These are phyloP conservation scores for Populus davidiana DNA, from an alignment of 345 rosid genomes.

Conservation along the genomic window DNA sequence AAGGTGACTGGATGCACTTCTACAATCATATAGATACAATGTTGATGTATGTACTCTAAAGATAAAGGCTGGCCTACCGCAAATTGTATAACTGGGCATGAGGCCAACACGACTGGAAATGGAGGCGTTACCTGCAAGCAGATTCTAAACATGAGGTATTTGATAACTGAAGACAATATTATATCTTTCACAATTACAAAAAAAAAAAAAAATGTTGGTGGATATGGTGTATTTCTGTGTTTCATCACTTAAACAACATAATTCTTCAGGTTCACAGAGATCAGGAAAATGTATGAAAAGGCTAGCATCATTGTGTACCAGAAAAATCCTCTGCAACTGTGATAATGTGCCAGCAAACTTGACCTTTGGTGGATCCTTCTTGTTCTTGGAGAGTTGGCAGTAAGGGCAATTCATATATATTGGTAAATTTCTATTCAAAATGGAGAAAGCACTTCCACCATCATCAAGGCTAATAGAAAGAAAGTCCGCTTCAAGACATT, in stretches of 20 bases:
- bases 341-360: conserved; percentile 68
- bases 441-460: conserved; percentile 45
- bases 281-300: not conserved
- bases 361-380: conserved; percentile 39
- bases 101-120: conserved; percentile 58
- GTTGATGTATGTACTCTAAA: not conserved
- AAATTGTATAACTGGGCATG: conserved; percentile 67
- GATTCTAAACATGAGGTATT: conserved; percentile 26
- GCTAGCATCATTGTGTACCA: conserved; percentile 42
- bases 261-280: conserved; percentile 6
- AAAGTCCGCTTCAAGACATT: conserved; percentile 36
- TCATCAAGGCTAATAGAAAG: conserved; percentile 45
- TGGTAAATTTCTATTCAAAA: conserved; percentile 69
- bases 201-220: not conserved
- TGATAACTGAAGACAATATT: not conserved
- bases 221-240: not conserved
- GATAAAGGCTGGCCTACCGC: conserved; percentile 49
- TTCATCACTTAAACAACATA: not conserved
- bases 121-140: conserved; percentile 72
- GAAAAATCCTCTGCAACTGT: conserved; percentile 75
- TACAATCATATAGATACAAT: not conserved
- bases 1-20: not conserved
- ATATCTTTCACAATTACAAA: not conserved
- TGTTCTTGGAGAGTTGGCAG: conserved; percentile 48
- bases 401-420: conserved; percentile 66